Percentiles rank a stretch among this genome's conserved stretches.
Evolutionary conservation across 495 filamentous ascomycete species (phyloP).

Genomic region (Penicillium longicatenatum): DNA sequence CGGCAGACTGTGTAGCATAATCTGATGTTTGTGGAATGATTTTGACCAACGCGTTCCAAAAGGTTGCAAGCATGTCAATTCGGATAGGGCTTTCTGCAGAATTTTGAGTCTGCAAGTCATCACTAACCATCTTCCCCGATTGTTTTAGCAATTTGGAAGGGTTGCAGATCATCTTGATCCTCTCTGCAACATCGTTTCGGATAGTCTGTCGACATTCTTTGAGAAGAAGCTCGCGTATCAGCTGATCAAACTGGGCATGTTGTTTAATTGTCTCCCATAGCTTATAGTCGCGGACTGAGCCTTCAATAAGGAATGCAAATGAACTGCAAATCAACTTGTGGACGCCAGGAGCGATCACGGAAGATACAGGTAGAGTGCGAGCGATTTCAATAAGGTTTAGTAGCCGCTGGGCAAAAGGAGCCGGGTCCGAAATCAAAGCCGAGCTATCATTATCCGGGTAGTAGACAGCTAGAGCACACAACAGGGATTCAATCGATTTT

Average conservation of each 20-base stretch:
- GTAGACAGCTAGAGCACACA: slow-evolving; percentile 31
- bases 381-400: slow-evolving; percentile 34
- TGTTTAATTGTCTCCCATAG: slow-evolving; percentile 63
- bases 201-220: slow-evolving; percentile 35
- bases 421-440: slow-evolving; percentile 21
- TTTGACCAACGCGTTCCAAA: slow-evolving; percentile 55
- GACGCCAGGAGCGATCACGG: slow-evolving; percentile 15
- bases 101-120: neutral
- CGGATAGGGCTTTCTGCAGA: slow-evolving; percentile 27
- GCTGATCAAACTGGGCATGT: slow-evolving; percentile 40
- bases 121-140: slow-evolving; percentile 13
- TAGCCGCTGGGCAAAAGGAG: slow-evolving; percentile 31
- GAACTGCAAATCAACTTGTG: slow-evolving; percentile 51
- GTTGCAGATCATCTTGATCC: slow-evolving; percentile 36
- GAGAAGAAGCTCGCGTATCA: slow-evolving; percentile 41
- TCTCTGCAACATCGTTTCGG: slow-evolving; percentile 39
- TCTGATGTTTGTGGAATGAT: slow-evolving; percentile 49
- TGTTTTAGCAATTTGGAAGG: slow-evolving; percentile 32
- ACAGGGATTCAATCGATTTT: slow-evolving; percentile 41
- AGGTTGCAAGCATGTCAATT: slow-evolving; percentile 45
- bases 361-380: slow-evolving; percentile 12
- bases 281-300: slow-evolving; percentile 55
- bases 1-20: slow-evolving; percentile 48
- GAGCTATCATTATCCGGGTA: slow-evolving; percentile 11
- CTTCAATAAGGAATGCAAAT: slow-evolving; percentile 66